Percentiles rank a stretch among this genome's conserved stretches.
Conservation (phyloP, 495 filamentous ascomycete genomes). For the Lineolata rhizophorae region DNA sequence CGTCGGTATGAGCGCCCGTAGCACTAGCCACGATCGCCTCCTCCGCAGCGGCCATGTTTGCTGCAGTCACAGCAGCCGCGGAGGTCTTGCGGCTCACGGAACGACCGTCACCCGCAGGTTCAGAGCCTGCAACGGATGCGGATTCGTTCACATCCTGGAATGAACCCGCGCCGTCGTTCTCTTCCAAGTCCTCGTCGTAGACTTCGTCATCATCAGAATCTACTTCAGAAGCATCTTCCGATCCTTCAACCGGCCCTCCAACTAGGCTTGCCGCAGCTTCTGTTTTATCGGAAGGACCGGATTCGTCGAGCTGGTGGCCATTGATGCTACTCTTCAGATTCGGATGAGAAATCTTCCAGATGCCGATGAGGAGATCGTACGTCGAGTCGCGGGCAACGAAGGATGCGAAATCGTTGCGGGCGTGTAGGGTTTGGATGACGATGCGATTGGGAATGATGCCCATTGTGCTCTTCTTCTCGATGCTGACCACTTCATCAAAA, state of each 20-base stretch:
- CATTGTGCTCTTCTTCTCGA: constrained; percentile 92
- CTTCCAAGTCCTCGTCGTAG: constrained; percentile 41
- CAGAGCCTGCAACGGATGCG: constrained; percentile 29
- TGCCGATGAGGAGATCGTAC: constrained; percentile 89
- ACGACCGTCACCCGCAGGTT: neutral
- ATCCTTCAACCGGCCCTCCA: constrained; percentile 7
- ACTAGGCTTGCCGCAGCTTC: constrained; percentile 51
- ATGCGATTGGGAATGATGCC: constrained; percentile 95
- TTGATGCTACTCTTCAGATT: constrained; percentile 72
- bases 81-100: constrained; percentile 38
- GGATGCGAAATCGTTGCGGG: constrained; percentile 87
- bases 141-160: constrained; percentile 39
- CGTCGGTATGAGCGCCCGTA: too few relatives aligned
- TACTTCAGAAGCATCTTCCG: constrained; percentile 27
- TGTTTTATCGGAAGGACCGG: constrained; percentile 61
- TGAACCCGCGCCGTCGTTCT: constrained; percentile 34
- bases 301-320: constrained; percentile 56
- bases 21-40: too few relatives aligned
- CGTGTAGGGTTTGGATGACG: constrained; percentile 86
- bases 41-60: constrained; percentile 5
- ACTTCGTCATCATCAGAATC: constrained; percentile 39
- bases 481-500: constrained; percentile 89
- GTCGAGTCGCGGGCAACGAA: constrained; percentile 86
- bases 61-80: constrained; percentile 24
- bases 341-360: constrained; percentile 94